These are phyloP conservation scores for Ophiosphaerella korrae DNA, from an alignment of 2,329 filamentous ascomycete genomes.

Conservation along the genomic window DNA sequence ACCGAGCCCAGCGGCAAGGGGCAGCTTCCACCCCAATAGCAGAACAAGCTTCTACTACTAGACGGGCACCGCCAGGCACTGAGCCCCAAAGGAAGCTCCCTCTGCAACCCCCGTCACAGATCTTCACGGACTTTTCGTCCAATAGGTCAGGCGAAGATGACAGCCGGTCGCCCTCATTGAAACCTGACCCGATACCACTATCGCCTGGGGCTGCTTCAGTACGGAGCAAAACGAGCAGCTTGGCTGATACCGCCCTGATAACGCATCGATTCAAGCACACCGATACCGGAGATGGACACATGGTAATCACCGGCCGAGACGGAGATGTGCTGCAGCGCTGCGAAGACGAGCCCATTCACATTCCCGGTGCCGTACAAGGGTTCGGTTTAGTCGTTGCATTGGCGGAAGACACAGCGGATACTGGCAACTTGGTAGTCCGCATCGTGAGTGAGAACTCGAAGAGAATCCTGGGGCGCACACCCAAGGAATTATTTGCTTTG, in stretches of 20 bases:
- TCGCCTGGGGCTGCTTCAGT: constrained; percentile 37
- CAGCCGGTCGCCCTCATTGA: constrained; percentile 30
- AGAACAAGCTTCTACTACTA: constrained; percentile 10
- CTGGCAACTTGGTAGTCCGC: constrained; percentile 67
- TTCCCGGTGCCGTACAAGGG: constrained; percentile 78
- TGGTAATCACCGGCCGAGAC: constrained; percentile 79
- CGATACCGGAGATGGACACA: constrained; percentile 76
- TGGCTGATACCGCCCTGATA: constrained; percentile 58
- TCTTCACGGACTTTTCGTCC: constrained; percentile 46
- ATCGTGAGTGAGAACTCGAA: constrained; percentile 83
- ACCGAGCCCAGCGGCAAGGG: constrained; percentile 5
- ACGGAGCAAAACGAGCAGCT: constrained; percentile 42
- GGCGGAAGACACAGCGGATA: constrained; percentile 68
- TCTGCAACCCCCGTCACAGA: constrained; percentile 30
- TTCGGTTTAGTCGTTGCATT: constrained; percentile 80
- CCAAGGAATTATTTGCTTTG: constrained; percentile 74
- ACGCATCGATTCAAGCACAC: constrained; percentile 80
- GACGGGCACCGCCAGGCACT: constrained; percentile 5
- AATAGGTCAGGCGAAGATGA: constrained; percentile 26
- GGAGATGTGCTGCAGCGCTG: constrained; percentile 75
- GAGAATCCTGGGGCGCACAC: constrained; percentile 75
- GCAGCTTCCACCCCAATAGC: constrained; percentile 1
- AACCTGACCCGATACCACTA: constrained; percentile 21
- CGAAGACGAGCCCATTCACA: constrained; percentile 90
- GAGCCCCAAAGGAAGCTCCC: constrained; percentile 15